Percentiles rank a stretch among this genome's conserved stretches.
These are phyloP conservation scores for Cardamine chenopodiifolia DNA, from an alignment of 345 rosid species.

Conservation along the genomic window DNA sequence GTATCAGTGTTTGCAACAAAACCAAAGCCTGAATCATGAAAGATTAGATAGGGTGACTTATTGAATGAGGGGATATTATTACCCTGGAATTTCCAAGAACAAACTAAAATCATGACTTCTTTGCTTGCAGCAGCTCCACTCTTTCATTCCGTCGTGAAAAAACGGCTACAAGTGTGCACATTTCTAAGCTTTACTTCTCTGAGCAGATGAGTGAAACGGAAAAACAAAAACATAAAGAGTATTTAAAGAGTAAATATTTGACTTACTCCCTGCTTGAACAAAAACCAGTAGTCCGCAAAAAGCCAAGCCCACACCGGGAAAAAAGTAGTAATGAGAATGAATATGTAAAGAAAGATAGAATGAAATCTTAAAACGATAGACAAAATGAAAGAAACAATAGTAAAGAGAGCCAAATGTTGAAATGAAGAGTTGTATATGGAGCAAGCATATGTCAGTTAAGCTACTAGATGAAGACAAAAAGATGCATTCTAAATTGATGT, in stretches of 20 bases:
- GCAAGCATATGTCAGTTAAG: conserved; percentile 3
- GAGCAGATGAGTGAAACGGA: neutral
- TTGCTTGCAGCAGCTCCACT: conserved; percentile 99
- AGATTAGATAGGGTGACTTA: neutral
- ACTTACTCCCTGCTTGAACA: conserved; percentile 74
- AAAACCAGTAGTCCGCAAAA: neutral
- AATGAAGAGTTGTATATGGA: neutral
- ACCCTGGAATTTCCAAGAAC: conserved; percentile 93
- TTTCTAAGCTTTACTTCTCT: conserved; percentile 20
- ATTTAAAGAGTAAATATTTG: conserved; percentile 2
- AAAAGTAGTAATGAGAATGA: neutral
- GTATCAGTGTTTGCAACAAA: neutral
- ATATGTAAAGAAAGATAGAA: neutral
- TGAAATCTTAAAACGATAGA: neutral
- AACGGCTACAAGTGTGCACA: conserved; percentile 58
- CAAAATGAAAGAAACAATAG: neutral
- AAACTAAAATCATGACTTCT: conserved; percentile 88
- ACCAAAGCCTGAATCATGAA: neutral
- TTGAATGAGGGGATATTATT: conserved; percentile 11
- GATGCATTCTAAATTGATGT: neutral
- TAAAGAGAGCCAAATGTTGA: neutral
- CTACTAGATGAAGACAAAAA: neutral
- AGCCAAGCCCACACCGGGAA: conserved; percentile 24
- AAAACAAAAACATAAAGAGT: neutral
- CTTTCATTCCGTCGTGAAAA: conserved; percentile 95